Evolutionary conservation across 2,329 filamentous ascomycete species (phyloP).

Genomic region (Colletotrichum sp.): DNA sequence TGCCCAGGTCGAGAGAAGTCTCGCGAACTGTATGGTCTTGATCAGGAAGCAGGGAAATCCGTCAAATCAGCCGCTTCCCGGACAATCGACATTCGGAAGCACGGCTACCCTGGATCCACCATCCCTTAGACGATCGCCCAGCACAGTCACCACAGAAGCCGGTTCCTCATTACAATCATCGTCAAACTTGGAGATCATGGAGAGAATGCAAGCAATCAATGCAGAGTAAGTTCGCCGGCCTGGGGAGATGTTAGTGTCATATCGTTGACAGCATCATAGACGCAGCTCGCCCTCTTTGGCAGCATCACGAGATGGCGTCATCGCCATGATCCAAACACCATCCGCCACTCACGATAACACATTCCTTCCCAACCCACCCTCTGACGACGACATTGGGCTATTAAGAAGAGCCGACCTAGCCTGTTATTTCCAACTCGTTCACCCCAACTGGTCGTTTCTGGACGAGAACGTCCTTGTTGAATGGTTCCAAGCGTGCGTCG

Average conservation of each 20-base stretch:
- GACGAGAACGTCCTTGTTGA: not conserved
- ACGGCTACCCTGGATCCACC: not conserved
- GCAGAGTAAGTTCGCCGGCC: not conserved
- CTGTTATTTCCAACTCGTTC: not conserved
- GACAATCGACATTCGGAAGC: not conserved
- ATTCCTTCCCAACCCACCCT: not conserved
- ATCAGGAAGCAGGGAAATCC: not conserved
- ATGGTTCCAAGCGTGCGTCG: not conserved
- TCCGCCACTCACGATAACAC: not conserved
- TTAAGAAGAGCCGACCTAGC: not conserved
- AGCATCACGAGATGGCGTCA: not conserved
- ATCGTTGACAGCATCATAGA: not conserved
- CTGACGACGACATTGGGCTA: not conserved
- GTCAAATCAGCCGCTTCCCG: not conserved
- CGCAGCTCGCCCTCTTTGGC: not conserved
- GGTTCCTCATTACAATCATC: not conserved
- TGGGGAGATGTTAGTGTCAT: not conserved
- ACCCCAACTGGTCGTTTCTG: not conserved
- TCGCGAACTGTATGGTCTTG: not conserved
- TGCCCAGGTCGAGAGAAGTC: not conserved
- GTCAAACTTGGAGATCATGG: not conserved
- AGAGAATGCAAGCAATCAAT: not conserved
- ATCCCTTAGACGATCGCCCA: not conserved
- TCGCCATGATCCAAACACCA: not conserved
- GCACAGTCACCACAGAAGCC: not conserved